Conservation (phyloP, 176 grass and related monocot genomes). For the Calamus simplicifolius region DNA sequence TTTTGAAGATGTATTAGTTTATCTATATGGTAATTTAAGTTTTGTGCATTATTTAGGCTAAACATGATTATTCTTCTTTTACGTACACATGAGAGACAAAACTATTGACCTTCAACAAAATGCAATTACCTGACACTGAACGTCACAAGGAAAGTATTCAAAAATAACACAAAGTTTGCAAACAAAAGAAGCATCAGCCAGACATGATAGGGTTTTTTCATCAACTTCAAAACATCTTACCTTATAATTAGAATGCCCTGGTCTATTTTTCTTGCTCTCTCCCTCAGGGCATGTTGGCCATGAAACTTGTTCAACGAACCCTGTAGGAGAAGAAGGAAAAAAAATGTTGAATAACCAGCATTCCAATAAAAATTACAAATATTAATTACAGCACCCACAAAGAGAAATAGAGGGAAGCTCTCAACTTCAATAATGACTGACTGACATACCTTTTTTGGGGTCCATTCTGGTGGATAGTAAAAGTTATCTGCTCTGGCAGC, state of each 20-base stretch:
- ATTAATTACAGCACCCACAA: not conserved
- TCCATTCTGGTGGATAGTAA: slow-evolving; percentile 99
- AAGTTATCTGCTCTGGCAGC: slow-evolving; percentile 52
- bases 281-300: slow-evolving; percentile 83
- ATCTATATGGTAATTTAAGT: no score
- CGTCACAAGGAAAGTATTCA: no score
- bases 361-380: not conserved
- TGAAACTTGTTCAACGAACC: slow-evolving; percentile 97
- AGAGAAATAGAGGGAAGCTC: not conserved
- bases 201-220: no score
- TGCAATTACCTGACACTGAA: no score
- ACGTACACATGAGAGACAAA: no score
- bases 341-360: slow-evolving; percentile 5
- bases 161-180: no score
- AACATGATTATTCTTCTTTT: no score
- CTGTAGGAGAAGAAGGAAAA: slow-evolving; percentile 16
- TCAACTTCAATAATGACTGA: not conserved
- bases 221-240: slow-evolving; percentile 12
- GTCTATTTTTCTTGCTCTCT: slow-evolving; percentile 81
- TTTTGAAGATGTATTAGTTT: no score
- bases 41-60: no score
- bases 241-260: slow-evolving; percentile 98
- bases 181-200: no score
- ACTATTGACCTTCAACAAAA: no score
- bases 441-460: slow-evolving; percentile 65